Conservation (phyloP, 139 green algal genomes). For the Micractinium conductrix region DNA sequence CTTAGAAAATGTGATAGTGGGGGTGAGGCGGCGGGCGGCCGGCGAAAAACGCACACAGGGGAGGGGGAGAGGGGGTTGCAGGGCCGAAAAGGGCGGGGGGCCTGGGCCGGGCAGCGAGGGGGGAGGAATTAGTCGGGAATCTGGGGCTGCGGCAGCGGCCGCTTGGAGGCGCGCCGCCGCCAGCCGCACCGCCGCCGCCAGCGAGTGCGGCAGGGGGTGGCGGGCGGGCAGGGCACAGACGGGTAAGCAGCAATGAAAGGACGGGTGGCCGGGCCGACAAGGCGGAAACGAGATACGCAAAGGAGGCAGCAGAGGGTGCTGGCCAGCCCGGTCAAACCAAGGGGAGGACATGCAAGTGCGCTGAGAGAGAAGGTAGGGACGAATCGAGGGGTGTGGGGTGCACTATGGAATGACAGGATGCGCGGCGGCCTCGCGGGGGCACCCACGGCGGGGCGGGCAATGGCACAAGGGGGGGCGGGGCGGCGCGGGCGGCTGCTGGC, state of each 20-base stretch:
- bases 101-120: too few species aligned
- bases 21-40: background rate
- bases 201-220: too few species aligned
- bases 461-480: background rate
- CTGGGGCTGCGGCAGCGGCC: background rate
- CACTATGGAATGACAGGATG: background rate
- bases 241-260: background rate
- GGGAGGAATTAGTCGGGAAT: too few species aligned
- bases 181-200: background rate
- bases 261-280: background rate
- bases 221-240: background rate
- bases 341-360: background rate
- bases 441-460: background rate
- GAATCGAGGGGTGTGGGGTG: background rate
- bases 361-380: background rate
- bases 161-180: too few species aligned
- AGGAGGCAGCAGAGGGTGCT: background rate
- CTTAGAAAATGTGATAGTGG: background rate
- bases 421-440: too few species aligned
- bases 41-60: slow-evolving; percentile 12
- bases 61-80: background rate
- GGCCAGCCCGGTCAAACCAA: background rate
- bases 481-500: background rate
- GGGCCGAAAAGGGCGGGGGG: background rate
- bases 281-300: background rate